Conservation (phyloP, 2,329 filamentous ascomycete genomes). For the Fusarium oligoseptatum region DNA sequence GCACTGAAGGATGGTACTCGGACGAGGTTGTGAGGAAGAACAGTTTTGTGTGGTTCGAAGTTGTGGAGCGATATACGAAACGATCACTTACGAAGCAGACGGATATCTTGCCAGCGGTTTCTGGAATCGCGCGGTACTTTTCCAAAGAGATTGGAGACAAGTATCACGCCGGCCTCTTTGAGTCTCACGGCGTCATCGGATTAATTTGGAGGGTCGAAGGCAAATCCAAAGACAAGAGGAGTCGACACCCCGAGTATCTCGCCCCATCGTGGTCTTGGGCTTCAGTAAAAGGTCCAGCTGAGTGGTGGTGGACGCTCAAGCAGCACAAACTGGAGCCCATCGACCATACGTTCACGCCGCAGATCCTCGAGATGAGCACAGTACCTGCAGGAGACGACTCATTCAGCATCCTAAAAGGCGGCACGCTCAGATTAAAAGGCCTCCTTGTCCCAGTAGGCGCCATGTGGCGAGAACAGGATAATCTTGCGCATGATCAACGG, state of each 20-base stretch:
- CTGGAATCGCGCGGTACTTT: conserved; percentile 2
- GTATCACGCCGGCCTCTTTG: conserved; percentile 8
- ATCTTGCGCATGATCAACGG: background rate
- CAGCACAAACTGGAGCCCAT: background rate
- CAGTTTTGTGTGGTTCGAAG: conserved; percentile 5
- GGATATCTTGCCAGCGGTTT: conserved; percentile 5
- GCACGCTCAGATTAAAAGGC: background rate
- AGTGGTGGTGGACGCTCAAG: background rate
- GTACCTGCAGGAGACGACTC: background rate
- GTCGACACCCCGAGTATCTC: background rate
- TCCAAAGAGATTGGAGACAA: background rate
- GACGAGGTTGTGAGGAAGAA: background rate
- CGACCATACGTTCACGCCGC: background rate
- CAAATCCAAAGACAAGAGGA: background rate
- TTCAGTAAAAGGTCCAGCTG: background rate
- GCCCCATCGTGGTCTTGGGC: conserved; percentile 18
- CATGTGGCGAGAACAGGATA: background rate
- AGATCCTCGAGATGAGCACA: background rate
- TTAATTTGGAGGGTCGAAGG: conserved; percentile 4
- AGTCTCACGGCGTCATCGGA: background rate
- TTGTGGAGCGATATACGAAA: conserved; percentile 5
- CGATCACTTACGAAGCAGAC: conserved; percentile 6
- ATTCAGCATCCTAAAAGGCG: background rate
- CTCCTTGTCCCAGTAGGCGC: background rate
- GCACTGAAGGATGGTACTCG: background rate